Conservation (phyloP, 345 rosid genomes). For the Hirschfeldia incana region DNA sequence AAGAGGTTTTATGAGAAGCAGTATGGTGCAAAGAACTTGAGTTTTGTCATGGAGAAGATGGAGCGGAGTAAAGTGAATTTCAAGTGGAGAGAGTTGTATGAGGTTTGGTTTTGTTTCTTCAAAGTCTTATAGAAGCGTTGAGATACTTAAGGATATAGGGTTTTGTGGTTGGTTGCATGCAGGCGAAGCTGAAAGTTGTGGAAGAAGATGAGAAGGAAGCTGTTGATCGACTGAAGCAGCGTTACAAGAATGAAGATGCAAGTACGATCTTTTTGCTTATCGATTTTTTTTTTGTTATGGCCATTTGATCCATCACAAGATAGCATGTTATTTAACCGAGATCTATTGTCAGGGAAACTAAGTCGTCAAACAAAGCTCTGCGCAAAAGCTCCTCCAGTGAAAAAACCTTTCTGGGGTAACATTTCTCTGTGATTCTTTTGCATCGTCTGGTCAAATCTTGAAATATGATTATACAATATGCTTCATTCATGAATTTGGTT, state of each 20-base stretch:
- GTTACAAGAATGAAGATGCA: constrained; percentile 69
- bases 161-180: constrained; percentile 18
- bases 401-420: constrained; percentile 70
- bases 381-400: constrained; percentile 75
- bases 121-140: background rate
- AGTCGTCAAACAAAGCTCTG: constrained; percentile 77
- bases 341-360: constrained; percentile 58
- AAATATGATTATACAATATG: background rate
- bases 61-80: constrained; percentile 49
- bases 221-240: constrained; percentile 54
- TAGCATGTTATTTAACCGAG: background rate
- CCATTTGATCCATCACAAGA: background rate
- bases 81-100: constrained; percentile 67
- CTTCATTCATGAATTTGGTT: background rate
- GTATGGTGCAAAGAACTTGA: constrained; percentile 48
- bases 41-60: constrained; percentile 61
- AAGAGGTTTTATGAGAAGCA: constrained; percentile 62
- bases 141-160: background rate
- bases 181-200: constrained; percentile 63
- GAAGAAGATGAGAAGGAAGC: constrained; percentile 51
- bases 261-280: constrained; percentile 49
- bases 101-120: constrained; percentile 45
- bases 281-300: background rate
- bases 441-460: background rate
- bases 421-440: background rate